These are phyloP conservation scores for Sarcocystis neurona DNA, from an alignment of 169 alveolate genomes.

Conservation along the genomic window DNA sequence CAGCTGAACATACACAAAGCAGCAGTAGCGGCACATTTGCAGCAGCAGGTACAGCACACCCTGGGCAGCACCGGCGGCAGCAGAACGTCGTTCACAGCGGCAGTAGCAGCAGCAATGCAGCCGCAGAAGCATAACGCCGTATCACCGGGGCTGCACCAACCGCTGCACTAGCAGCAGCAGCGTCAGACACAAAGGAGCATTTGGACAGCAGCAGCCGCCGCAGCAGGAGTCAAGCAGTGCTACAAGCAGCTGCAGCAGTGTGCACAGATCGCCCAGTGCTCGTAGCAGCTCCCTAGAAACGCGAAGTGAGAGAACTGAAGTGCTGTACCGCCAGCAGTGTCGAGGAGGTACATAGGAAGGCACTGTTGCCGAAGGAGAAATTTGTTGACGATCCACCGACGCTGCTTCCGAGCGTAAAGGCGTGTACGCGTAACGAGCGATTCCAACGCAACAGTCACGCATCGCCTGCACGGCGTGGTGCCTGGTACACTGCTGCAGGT, in stretches of 20 bases:
- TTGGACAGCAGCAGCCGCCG: background rate
- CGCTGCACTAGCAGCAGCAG: background rate
- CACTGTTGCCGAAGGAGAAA: constrained; percentile 36
- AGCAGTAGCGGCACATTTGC: too few relatives aligned
- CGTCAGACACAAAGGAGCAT: background rate
- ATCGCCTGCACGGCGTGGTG: background rate
- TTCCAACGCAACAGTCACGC: background rate
- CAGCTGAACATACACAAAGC: too few relatives aligned
- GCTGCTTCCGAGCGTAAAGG: constrained; percentile 54
- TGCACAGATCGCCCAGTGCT: background rate
- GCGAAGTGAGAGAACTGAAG: background rate
- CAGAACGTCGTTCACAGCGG: too few relatives aligned
- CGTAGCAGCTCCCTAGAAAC: background rate
- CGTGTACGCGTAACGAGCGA: constrained; percentile 49
- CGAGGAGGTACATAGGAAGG: constrained; percentile 48
- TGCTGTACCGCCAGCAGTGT: constrained; percentile 38
- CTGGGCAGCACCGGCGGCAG: too few relatives aligned
- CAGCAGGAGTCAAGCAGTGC: background rate
- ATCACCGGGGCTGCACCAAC: constrained; percentile 15
- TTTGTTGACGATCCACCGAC: constrained; percentile 58
- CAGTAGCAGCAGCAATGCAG: too few relatives aligned
- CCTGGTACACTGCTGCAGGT: background rate
- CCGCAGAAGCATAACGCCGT: too few relatives aligned
- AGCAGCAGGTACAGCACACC: too few relatives aligned
- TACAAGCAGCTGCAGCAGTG: background rate